Base-by-base conservation (phyloP, 257 asterid species). In the Paulownia fortunei region DNA sequence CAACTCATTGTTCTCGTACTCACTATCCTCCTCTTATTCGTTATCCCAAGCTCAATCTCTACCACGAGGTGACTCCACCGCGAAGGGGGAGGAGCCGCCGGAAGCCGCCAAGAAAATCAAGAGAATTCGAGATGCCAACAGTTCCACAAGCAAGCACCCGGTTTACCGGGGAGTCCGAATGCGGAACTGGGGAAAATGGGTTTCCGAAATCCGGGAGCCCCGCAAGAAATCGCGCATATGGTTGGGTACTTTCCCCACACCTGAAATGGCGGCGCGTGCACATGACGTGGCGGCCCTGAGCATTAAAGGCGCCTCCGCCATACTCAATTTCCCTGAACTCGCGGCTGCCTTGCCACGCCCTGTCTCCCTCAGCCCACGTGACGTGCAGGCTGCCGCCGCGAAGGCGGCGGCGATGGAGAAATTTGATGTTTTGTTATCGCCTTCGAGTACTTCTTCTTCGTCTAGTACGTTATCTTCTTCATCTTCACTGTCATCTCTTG, bases 251-350 rank as follows among this genome's bases (percentile, higher is more conserved):
- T 87, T 80, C 72, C 81, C 90, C 59, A 87, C 90, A 6, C 84
- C 90, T 0, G 90, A 87, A 26, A 87, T 84, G 90, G 90, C 90
- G 69, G 90, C 90, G 79, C 88, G 90, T 84, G 90, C 90, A 0
- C 90, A 87, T 69, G 90, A 87, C 78, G 90, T 75, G 73, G 90
- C 90, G 2, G 88, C 87, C 6, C 55, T 84, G 7, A 82, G 84
- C 86, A 78, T 87, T 34, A 87, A 87, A 32, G 90, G 90, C 34
- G 13, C 74, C 41, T 66, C 84, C 7, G 87, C 85, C 5, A 70
- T 59, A 0, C 84, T 87, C 49, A 87, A 87, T 13, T 87, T 87
- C 66, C 90, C 90, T 0, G 81, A 84, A 0, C 82, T 82, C 27
- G 85, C 85, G 19, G 73, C 67, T 0, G 76, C 46, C 37, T 79